These are phyloP conservation scores for Fusarium sulawesiense DNA, from an alignment of 2,329 filamentous ascomycete genomes.

Conservation along the genomic window DNA sequence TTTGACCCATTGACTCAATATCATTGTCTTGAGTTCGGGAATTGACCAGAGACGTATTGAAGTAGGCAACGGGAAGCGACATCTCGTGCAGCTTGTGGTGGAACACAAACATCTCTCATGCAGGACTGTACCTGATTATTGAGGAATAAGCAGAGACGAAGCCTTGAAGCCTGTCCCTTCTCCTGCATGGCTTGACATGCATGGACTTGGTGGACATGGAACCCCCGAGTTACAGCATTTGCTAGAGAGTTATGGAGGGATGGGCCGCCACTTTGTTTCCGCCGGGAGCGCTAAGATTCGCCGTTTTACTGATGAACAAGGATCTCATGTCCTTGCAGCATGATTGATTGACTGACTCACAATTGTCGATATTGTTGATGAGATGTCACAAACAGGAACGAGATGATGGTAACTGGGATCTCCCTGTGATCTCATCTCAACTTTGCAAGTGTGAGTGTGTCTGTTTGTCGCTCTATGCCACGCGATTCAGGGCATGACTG, in stretches of 20 bases:
- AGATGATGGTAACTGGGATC: constrained; percentile 8
- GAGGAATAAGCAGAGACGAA: neutral
- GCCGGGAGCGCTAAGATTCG: constrained; percentile 34
- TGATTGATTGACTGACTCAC: constrained; percentile 11
- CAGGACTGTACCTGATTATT: constrained; percentile 13
- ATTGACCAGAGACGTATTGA: constrained; percentile 24
- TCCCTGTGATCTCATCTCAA: constrained; percentile 18
- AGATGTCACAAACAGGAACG: neutral
- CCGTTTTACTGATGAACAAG: constrained; percentile 30
- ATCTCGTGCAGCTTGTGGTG: constrained; percentile 24
- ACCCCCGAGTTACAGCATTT: constrained; percentile 22
- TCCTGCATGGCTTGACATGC: constrained; percentile 43
- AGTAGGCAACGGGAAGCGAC: constrained; percentile 33
- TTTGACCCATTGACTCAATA: neutral
- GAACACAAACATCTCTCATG: constrained; percentile 29
- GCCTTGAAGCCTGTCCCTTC: constrained; percentile 14
- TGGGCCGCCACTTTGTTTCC: constrained; percentile 31
- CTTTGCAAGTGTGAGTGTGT: neutral
- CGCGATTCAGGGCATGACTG: constrained; percentile 35
- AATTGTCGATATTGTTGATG: constrained; percentile 1
- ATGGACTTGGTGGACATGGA: constrained; percentile 33
- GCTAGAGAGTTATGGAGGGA: constrained; percentile 21
- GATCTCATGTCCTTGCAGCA: constrained; percentile 29
- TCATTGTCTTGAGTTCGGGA: constrained; percentile 25
- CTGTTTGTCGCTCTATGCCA: constrained; percentile 1